A percentile compares a stretch with the other conserved stretches of the same genome.
phyloP scores from a whole-genome alignment of 1,284 basidiomycete species.

The Lentinus polychrous region DNA sequence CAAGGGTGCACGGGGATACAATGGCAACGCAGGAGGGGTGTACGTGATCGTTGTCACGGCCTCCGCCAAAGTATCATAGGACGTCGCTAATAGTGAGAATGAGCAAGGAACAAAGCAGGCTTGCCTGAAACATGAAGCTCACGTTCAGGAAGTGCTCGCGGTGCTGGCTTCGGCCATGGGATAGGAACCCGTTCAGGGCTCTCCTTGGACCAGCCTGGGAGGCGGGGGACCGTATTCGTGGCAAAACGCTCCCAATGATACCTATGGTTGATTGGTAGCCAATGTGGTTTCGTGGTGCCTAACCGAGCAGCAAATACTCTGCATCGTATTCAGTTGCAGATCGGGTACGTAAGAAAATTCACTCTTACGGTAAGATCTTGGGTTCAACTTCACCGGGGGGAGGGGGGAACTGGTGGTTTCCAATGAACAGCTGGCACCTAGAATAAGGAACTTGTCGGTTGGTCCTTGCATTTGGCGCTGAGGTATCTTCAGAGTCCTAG shows the following conservation, averaged over 20 bases:
- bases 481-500: conserved; percentile 18
- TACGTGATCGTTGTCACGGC: conserved; percentile 62
- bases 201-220: conserved; percentile 39
- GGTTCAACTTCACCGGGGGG: conserved; percentile 35
- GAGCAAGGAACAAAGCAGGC: neutral
- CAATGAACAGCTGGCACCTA: conserved; percentile 67
- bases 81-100: conserved; percentile 30
- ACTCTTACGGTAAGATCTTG: conserved; percentile 39
- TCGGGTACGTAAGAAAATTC: conserved; percentile 1
- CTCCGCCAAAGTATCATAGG: conserved; percentile 53
- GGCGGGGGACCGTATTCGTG: conserved; percentile 49
- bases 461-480: conserved; percentile 21
- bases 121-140: conserved; percentile 18
- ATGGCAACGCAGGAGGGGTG: conserved; percentile 45
- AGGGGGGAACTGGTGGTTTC: conserved; percentile 52
- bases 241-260: conserved; percentile 66
- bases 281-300: conserved; percentile 50
- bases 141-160: conserved; percentile 42
- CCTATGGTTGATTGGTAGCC: conserved; percentile 41
- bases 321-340: conserved; percentile 1
- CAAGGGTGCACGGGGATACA: conserved; percentile 28
- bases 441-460: conserved; percentile 65
- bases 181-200: conserved; percentile 36
- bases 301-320: conserved; percentile 75
- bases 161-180: conserved; percentile 57